Percentiles rank a stretch among this genome's conserved stretches.
phyloP scores from a whole-genome alignment of 768 basidiomycete genomes.

The Leccinum disarticulatum region DNA sequence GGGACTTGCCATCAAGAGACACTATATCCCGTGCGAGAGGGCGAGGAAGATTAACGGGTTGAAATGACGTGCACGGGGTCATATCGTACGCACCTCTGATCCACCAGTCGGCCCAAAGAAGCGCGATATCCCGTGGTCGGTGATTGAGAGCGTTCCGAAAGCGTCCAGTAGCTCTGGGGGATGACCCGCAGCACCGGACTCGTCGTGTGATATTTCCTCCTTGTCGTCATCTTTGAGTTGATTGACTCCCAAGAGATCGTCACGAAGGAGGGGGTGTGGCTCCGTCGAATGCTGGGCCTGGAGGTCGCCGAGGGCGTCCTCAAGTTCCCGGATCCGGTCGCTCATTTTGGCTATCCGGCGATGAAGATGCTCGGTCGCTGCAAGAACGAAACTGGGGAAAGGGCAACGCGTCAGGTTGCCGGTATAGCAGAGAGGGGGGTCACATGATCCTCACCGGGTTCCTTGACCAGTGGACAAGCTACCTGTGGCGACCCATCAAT shows the following conservation, averaged over 20 bases:
- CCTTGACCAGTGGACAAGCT: slow-evolving; percentile 80
- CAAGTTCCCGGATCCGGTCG: slow-evolving; percentile 55
- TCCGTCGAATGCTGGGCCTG: slow-evolving; percentile 53
- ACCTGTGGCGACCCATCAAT: slow-evolving; percentile 37
- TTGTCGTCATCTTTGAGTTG: slow-evolving; percentile 31
- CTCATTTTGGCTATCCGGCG: slow-evolving; percentile 52
- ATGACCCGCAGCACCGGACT: slow-evolving; percentile 10
- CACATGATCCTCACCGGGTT: slow-evolving; percentile 46
- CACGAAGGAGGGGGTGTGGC: slow-evolving; percentile 59
- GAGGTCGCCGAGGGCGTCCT: slow-evolving; percentile 55
- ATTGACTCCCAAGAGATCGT: slow-evolving; percentile 42
- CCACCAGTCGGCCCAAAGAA: slow-evolving; percentile 71
- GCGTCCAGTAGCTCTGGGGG: slow-evolving; percentile 50
- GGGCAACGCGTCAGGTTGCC: slow-evolving; percentile 11
- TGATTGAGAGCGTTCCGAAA: slow-evolving; percentile 61
- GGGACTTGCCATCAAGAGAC: slow-evolving; percentile 33
- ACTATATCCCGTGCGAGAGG: slow-evolving; percentile 19
- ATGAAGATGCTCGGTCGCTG: slow-evolving; percentile 67
- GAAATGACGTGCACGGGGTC: slow-evolving; percentile 4
- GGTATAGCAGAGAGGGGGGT: background rate
- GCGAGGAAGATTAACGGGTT: background rate
- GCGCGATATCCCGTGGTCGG: slow-evolving; percentile 57
- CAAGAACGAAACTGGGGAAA: slow-evolving; percentile 50
- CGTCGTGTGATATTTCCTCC: slow-evolving; percentile 25
- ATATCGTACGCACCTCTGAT: slow-evolving; percentile 50